Evolutionary conservation across 768 basidiomycete genomes (phyloP).

Genomic region (Collybia nuda): DNA sequence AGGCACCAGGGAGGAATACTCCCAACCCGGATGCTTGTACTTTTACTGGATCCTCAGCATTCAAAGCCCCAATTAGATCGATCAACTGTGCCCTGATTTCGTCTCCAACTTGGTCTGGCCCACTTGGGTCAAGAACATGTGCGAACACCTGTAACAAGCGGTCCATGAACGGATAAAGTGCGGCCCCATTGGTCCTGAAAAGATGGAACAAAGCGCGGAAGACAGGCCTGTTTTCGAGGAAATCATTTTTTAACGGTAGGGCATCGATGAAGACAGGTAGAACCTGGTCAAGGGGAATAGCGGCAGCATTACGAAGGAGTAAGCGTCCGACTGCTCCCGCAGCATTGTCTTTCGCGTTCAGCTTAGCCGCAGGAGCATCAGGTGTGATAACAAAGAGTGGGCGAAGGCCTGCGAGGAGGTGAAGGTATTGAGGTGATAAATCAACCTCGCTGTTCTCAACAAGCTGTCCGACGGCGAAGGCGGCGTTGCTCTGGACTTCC

Average conservation of each 20-base stretch:
- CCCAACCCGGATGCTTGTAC: constrained; percentile 78
- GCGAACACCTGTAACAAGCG: constrained; percentile 77
- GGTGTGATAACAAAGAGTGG: constrained; percentile 74
- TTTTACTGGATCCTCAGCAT: constrained; percentile 72
- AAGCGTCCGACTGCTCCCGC: constrained; percentile 89
- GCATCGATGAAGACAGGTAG: constrained; percentile 80
- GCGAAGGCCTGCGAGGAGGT: constrained; percentile 74
- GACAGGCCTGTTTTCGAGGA: constrained; percentile 85
- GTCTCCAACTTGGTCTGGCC: constrained; percentile 75
- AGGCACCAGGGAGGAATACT: constrained; percentile 49
- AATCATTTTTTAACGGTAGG: constrained; percentile 86
- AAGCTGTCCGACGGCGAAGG: constrained; percentile 90
- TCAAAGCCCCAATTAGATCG: constrained; percentile 68
- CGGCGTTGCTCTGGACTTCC: constrained; percentile 96
- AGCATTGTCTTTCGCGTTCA: constrained; percentile 97
- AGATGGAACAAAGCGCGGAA: constrained; percentile 89
- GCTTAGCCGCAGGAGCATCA: constrained; percentile 58
- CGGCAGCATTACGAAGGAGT: constrained; percentile 74
- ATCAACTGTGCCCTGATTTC: constrained; percentile 79
- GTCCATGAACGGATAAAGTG: constrained; percentile 76
- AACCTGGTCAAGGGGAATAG: constrained; percentile 88
- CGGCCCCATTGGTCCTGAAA: constrained; percentile 72
- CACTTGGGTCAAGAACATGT: constrained; percentile 76
- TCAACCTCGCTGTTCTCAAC: constrained; percentile 85
- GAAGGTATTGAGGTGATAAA: constrained; percentile 77